Evolutionary conservation across 2,329 filamentous ascomycete species (phyloP).

Genomic region (Chalaropsis ovoidea): DNA sequence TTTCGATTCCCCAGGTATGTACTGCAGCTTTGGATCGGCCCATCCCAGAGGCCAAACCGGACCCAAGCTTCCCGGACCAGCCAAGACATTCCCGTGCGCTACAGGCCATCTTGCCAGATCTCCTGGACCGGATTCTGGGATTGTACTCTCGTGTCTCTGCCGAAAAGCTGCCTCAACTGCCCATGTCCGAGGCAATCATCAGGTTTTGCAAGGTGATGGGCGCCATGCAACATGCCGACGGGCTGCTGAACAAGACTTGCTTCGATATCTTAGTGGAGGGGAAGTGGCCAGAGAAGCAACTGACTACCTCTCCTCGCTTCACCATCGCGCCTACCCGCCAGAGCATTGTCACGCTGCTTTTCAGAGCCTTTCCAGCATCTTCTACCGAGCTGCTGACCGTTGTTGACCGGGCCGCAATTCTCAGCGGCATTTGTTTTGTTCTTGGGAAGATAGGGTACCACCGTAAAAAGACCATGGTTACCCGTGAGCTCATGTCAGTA

Average conservation of each 20-base stretch:
- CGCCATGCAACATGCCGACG: constrained; percentile 54
- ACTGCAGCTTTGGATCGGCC: constrained; percentile 43
- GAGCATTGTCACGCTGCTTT: constrained; percentile 54
- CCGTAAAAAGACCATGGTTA: constrained; percentile 82
- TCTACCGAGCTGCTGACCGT: constrained; percentile 58
- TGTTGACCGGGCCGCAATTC: constrained; percentile 65
- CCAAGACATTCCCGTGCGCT: constrained; percentile 46
- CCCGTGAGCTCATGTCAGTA: constrained; percentile 73
- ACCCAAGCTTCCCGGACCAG: constrained; percentile 35
- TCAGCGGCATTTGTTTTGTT: constrained; percentile 82
- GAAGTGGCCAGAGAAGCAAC: constrained; percentile 41
- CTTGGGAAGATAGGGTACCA: constrained; percentile 68
- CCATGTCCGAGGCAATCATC: constrained; percentile 62
- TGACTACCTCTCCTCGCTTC: constrained; percentile 47
- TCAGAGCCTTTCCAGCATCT: constrained; percentile 60
- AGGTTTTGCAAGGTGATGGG: constrained; percentile 62
- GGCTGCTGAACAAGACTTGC: constrained; percentile 50
- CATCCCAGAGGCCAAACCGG: constrained; percentile 33
- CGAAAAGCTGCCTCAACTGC: constrained; percentile 60
- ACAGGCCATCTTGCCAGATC: constrained; percentile 55
- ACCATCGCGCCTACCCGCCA: constrained; percentile 48
- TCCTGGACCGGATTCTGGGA: constrained; percentile 63
- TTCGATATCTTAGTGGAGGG: constrained; percentile 58
- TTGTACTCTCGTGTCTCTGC: constrained; percentile 61
- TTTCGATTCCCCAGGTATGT: constrained; percentile 57